These are phyloP conservation scores for Lachancea meyersii DNA, from an alignment of 805 yeast species.

Conservation along the genomic window DNA sequence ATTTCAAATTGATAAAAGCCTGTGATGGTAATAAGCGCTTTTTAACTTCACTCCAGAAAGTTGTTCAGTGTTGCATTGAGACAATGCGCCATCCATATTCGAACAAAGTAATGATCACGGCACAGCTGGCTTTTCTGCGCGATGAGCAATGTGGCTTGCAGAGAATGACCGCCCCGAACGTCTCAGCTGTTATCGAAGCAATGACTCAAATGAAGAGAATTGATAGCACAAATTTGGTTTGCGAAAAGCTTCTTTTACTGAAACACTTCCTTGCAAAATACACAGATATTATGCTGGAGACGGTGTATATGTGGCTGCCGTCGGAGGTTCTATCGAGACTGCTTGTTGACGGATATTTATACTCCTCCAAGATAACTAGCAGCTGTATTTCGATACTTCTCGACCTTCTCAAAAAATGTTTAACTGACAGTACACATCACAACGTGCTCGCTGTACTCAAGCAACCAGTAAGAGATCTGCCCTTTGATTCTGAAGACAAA, in stretches of 20 bases:
- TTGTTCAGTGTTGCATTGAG: slow-evolving; percentile 15
- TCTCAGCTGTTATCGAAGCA: slow-evolving; percentile 12
- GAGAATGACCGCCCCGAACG: slow-evolving; percentile 13
- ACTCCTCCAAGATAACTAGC: slow-evolving; percentile 16
- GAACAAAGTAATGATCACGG: slow-evolving; percentile 24
- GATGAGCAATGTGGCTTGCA: slow-evolving; percentile 24
- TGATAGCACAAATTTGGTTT: slow-evolving; percentile 22
- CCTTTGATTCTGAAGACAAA: background rate
- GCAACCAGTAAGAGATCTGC: background rate
- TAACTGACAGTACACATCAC: slow-evolving; percentile 9
- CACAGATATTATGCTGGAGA: slow-evolving; percentile 20
- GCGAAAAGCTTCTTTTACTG: slow-evolving; percentile 23
- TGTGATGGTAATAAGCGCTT: slow-evolving; percentile 11
- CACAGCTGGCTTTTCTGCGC: slow-evolving; percentile 23
- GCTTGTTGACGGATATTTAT: slow-evolving; percentile 16
- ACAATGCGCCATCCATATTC: slow-evolving; percentile 21
- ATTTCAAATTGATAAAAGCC: slow-evolving; percentile 19
- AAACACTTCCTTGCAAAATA: slow-evolving; percentile 21
- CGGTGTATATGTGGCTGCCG: slow-evolving; percentile 22
- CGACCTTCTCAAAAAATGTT: slow-evolving; percentile 22
- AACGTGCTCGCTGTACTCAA: slow-evolving; percentile 1
- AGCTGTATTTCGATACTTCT: slow-evolving; percentile 20
- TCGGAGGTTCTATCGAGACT: slow-evolving; percentile 24
- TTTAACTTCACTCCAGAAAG: slow-evolving; percentile 13
- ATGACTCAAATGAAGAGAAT: slow-evolving; percentile 21